Evolutionary conservation across 2,329 filamentous ascomycete species (phyloP).

Genomic region (Ceratocystis diversiconidia): DNA sequence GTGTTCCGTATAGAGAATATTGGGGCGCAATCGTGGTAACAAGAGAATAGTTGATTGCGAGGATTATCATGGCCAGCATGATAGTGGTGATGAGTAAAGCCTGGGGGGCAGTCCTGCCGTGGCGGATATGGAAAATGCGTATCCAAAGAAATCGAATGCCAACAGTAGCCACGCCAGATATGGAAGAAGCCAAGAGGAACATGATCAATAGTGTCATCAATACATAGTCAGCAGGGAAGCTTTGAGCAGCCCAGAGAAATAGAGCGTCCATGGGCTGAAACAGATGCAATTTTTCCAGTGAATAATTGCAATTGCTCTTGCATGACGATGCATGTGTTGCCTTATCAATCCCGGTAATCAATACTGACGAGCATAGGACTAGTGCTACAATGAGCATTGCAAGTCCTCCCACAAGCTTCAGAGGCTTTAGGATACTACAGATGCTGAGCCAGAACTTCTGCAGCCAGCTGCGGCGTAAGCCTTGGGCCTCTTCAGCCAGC

Average conservation of each 20-base stretch:
- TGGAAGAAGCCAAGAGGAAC: constrained; percentile 76
- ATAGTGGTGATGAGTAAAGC: constrained; percentile 83
- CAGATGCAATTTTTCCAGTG: constrained; percentile 72
- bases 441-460: constrained; percentile 66
- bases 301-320: constrained; percentile 80
- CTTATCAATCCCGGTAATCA: constrained; percentile 92
- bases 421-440: constrained; percentile 67
- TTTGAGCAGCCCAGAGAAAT: constrained; percentile 62
- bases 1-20: constrained; percentile 85
- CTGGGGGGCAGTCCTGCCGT: constrained; percentile 78
- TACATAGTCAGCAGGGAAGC: constrained; percentile 85
- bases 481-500: constrained; percentile 62
- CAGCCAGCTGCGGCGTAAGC: constrained; percentile 39
- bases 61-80: constrained; percentile 73
- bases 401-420: constrained; percentile 78
- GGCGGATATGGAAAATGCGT: constrained; percentile 78
- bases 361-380: constrained; percentile 77
- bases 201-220: constrained; percentile 74
- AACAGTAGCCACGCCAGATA: constrained; percentile 71
- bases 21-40: constrained; percentile 92
- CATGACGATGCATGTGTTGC: constrained; percentile 85
- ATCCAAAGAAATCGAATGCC: constrained; percentile 97
- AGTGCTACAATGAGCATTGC: constrained; percentile 60
- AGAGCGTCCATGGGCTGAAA: constrained; percentile 94
- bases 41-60: constrained; percentile 85